phyloP scores from a whole-genome alignment of 2,329 filamentous ascomycete species.

The Corinectria fuckeliana region DNA sequence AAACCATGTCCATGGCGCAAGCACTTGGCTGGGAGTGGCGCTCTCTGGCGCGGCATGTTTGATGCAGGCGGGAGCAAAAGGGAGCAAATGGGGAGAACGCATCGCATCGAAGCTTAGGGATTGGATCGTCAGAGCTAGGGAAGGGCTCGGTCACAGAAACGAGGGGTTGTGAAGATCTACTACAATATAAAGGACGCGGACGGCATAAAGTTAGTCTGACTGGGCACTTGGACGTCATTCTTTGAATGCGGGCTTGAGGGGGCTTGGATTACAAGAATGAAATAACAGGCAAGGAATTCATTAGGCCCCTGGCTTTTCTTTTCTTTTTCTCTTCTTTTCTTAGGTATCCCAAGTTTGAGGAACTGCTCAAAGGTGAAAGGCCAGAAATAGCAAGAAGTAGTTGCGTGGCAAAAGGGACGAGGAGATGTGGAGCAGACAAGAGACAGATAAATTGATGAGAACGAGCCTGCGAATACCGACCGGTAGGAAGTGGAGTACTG shows the following conservation, averaged over 20 bases:
- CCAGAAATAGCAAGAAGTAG: neutral
- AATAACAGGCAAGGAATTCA: neutral
- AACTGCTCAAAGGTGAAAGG: neutral
- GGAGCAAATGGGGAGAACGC: neutral
- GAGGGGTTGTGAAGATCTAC: neutral
- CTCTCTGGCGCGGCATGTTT: slow-evolving; percentile 3
- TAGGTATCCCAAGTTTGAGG: neutral
- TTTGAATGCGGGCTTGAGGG: slow-evolving; percentile 1
- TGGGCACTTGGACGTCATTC: neutral
- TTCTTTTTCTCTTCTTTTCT: neutral
- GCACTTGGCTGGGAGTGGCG: slow-evolving; percentile 13
- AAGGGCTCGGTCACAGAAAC: neutral
- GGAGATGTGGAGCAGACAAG: neutral
- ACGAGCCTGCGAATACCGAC: too few species aligned
- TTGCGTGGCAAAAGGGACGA: slow-evolving; percentile 13
- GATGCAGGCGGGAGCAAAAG: slow-evolving; percentile 4
- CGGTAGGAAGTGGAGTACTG: neutral
- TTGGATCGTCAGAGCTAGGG: neutral
- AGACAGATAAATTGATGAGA: neutral
- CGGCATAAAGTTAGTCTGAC: neutral
- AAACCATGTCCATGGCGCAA: slow-evolving; percentile 10
- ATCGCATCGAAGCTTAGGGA: neutral
- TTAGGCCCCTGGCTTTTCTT: slow-evolving; percentile 12
- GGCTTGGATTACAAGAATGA: slow-evolving; percentile 8
- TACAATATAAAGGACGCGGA: neutral